Evolutionary conservation across 257 asterid species (phyloP).

Genomic region (Paulownia fortunei): DNA sequence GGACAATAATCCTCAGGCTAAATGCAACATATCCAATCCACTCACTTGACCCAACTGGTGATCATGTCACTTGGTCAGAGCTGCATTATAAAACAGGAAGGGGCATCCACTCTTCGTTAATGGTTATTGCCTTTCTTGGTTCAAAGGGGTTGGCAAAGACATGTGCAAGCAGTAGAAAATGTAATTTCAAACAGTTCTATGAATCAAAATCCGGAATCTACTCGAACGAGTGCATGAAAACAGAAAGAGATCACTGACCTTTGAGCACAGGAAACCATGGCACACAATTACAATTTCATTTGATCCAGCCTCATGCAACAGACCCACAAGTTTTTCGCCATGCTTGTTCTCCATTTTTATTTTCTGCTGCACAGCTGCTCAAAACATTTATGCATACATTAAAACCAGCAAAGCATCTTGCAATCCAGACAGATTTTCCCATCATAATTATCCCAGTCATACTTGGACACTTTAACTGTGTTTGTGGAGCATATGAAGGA

Average conservation of each 20-base stretch:
- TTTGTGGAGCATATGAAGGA: not conserved
- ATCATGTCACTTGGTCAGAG: too few relatives aligned
- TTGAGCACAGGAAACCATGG: not conserved
- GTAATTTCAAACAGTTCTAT: not conserved
- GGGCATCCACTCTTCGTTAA: too few relatives aligned
- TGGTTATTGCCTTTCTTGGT: too few relatives aligned
- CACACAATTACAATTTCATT: not conserved
- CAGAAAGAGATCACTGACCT: not conserved
- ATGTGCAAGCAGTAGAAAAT: not conserved
- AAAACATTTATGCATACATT: not conserved
- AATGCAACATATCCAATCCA: too few relatives aligned
- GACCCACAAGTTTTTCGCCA: not conserved
- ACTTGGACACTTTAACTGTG: not conserved
- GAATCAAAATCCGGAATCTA: not conserved
- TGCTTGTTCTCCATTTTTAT: not conserved
- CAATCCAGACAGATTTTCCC: not conserved
- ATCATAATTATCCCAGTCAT: not conserved
- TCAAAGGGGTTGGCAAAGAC: not conserved
- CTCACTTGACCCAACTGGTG: too few relatives aligned
- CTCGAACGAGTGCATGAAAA: not conserved
- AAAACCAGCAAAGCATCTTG: not conserved
- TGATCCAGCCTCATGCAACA: not conserved
- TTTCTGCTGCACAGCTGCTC: not conserved
- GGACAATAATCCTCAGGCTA: too few relatives aligned
- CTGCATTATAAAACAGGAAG: too few relatives aligned